Base-by-base conservation (phyloP, 306 rosid genomes). In the Dryas alaskensis region DNA sequence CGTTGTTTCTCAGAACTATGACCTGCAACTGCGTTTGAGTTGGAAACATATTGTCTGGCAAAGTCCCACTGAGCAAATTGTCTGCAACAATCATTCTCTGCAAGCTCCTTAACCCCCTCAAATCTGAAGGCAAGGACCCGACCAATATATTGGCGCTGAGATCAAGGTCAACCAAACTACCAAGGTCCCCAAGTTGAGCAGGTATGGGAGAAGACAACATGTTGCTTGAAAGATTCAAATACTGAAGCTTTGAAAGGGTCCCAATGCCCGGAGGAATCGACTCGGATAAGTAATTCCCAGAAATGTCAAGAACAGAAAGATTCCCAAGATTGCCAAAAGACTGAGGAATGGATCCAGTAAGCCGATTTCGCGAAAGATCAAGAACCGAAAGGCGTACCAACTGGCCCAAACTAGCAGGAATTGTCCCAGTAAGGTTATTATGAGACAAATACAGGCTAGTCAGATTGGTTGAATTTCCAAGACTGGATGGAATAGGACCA, bases 81-180 rank as follows among this genome's bases (percentile, higher is more conserved):
- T 77, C 82, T 17, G 82, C 79, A 31, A 92, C 76, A 44, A 79
- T 16, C 85, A 93, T 40, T 75, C 63, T 85, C 64, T 9, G 80
- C 92, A 93, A 84, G 90, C 64, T 89, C 80, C 80, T 86, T 68
- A 87, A 76, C 63, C 84, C 85, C 19, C 67, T 84, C 73, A 91
- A 88, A 67, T 72, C 91, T n/a, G 16, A 55, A 61, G 89, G 87
- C 75, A 88, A 46, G 8, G 80, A 37, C 7, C 91, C 92, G 1
- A 79, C 66, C 64, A 93, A 85, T 53, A 79, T 69, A 86, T 94
- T 94, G 76, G 68, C 73, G 76, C 96, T 84, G 53, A 94, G 90
- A 81, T 91, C 98, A 86, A 94, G 90, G 87, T 88, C 96, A 82
- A 89, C 83, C 72, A 94, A 76, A 82, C 84, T 87, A 65, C 39